Conservation (phyloP, 306 rosid genomes). For the Heteromeles arbutifolia region DNA sequence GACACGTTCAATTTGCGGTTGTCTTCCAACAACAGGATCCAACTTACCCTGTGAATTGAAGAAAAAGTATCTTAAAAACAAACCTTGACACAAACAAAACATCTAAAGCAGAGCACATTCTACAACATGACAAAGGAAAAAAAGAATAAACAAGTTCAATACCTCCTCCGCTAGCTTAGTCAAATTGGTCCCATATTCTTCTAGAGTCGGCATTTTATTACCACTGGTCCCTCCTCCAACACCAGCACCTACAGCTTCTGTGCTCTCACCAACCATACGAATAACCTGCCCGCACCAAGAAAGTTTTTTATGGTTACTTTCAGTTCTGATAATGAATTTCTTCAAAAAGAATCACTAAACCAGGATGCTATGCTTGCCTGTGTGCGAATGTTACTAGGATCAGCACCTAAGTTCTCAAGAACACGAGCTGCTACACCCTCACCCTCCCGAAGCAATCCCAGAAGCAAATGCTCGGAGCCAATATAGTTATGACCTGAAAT, state of each 20-base stretch:
- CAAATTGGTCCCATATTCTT: constrained; percentile 91
- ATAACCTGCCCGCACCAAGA: constrained; percentile 56
- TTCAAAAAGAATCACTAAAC: neutral
- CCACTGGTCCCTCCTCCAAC: constrained; percentile 85
- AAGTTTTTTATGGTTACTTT: neutral
- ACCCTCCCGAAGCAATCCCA: constrained; percentile 96
- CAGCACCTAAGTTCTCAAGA: constrained; percentile 93
- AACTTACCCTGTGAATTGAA: constrained; percentile 63
- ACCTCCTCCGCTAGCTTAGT: constrained; percentile 98
- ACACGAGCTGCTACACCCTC: constrained; percentile 98
- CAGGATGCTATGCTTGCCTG: constrained; percentile 52
- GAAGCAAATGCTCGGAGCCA: constrained; percentile 95
- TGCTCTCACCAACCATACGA: constrained; percentile 99
- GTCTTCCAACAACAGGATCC: constrained; percentile 98
- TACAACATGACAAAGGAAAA: neutral
- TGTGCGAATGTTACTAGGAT: constrained; percentile 84
- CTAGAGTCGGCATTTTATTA: constrained; percentile 95
- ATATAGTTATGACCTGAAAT: constrained; percentile 84
- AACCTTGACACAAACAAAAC: neutral
- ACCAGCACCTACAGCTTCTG: constrained; percentile 84
- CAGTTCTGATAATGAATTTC: neutral
- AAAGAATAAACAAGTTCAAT: neutral
- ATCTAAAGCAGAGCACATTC: neutral
- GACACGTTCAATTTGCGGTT: constrained; percentile 85
- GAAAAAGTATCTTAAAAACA: neutral